Percentiles rank a stretch among this genome's conserved stretches.
These are phyloP conservation scores for Ulvella scutata DNA, from an alignment of 139 green algal genomes.

Conservation along the genomic window DNA sequence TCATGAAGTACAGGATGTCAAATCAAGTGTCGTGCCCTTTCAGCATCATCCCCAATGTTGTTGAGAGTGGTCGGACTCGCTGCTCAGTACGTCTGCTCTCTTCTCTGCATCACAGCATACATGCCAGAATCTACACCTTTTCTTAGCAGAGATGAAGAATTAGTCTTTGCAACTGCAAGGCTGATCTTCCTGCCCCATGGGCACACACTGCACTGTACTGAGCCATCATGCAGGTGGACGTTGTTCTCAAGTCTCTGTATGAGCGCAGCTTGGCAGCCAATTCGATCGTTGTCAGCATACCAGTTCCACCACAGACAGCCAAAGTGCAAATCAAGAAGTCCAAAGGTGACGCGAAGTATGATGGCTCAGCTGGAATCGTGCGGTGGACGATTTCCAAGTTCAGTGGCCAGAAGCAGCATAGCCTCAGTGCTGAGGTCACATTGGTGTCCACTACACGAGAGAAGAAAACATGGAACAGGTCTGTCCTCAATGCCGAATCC, in stretches of 20 bases:
- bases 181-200: not conserved
- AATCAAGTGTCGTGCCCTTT: not conserved
- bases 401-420: slow-evolving; percentile 51
- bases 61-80: slow-evolving; percentile 7
- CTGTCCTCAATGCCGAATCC: not conserved
- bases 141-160: not conserved
- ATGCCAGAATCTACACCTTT: no score
- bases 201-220: not conserved
- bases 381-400: slow-evolving; percentile 83
- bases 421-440: slow-evolving; percentile 70
- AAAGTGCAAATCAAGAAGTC: slow-evolving; percentile 48
- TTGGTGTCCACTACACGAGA: slow-evolving; percentile 72
- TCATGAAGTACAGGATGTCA: slow-evolving; percentile 58
- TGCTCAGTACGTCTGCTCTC: slow-evolving; percentile 21
- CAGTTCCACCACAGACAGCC: slow-evolving; percentile 1
- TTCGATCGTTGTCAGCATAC: not conserved
- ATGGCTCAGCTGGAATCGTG: not conserved
- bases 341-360: slow-evolving; percentile 34
- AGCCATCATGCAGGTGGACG: not conserved
- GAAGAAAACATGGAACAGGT: slow-evolving; percentile 56
- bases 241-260: not conserved
- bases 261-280: not conserved
- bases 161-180: not conserved
- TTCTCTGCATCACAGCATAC: no score
- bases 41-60: not conserved